Evolutionary conservation across 208 protist genomes (phyloP).

Genomic region (Acanthamoeba lugdunensis): DNA sequence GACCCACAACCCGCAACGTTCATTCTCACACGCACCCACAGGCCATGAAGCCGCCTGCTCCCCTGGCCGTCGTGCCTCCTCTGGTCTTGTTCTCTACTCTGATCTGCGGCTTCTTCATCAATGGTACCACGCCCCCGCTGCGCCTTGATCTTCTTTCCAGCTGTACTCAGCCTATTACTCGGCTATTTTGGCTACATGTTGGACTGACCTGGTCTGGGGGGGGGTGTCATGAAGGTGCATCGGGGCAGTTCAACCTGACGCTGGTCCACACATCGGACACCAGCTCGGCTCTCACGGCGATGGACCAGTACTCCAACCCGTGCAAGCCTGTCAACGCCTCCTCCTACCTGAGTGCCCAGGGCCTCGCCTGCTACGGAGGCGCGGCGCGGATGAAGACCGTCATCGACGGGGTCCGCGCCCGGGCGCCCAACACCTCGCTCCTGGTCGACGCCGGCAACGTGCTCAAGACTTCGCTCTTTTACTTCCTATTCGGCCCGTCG

Average conservation of each 20-base stretch:
- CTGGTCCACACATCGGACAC: slow-evolving; percentile 58
- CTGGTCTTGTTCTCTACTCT: not conserved
- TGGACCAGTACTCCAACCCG: slow-evolving; percentile 18
- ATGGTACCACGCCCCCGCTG: not conserved
- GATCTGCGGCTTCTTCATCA: not conserved
- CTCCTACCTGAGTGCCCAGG: not conserved
- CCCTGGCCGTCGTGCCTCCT: not conserved
- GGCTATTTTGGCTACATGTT: no score
- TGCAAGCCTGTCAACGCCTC: slow-evolving; percentile 20
- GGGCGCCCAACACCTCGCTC: not conserved
- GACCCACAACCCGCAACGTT: no score
- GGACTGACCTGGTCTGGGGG: no score
- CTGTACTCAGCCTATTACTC: no score
- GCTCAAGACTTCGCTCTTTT: slow-evolving; percentile 39
- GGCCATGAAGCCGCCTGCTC: no score
- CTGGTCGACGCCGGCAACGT: slow-evolving; percentile 36
- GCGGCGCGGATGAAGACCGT: slow-evolving; percentile 1
- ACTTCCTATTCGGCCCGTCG: slow-evolving; percentile 52
- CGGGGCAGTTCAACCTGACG: slow-evolving; percentile 4
- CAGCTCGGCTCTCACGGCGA: not conserved
- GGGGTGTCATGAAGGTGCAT: not conserved
- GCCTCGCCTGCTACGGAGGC: not conserved
- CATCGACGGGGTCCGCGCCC: not conserved
- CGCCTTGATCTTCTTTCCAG: not conserved
- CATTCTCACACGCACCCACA: no score